These are phyloP conservation scores for Rhodotorula sp. DNA, from an alignment of 1,284 basidiomycete species.

Conservation along the genomic window DNA sequence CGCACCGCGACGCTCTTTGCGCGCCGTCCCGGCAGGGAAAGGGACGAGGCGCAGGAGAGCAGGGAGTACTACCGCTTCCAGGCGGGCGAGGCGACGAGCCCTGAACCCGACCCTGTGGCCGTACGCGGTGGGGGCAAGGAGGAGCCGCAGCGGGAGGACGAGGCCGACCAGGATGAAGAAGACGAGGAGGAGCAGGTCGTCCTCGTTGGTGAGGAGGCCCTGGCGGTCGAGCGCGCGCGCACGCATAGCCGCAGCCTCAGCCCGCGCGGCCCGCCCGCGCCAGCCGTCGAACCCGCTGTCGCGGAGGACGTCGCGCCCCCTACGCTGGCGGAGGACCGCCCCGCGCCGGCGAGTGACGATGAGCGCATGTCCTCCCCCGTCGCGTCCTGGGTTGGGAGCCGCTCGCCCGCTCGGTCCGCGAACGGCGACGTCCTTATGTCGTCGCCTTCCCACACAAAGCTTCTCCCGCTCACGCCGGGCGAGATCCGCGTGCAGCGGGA, in stretches of 20 bases:
- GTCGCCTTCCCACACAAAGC: constrained; percentile 3
- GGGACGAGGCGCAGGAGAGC: constrained; percentile 14
- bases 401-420: constrained; percentile 4
- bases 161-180: constrained; percentile 8
- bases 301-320: neutral
- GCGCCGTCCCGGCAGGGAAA: neutral
- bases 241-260: neutral
- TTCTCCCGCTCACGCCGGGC: constrained; percentile 6
- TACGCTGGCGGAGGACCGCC: neutral
- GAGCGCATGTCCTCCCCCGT: constrained; percentile 9
- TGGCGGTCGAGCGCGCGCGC: constrained; percentile 1
- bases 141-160: neutral
- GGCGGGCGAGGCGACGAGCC: constrained; percentile 15
- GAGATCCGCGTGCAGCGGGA: neutral
- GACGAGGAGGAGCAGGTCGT: constrained; percentile 2
- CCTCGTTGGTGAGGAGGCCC: constrained; percentile 2
- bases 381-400: neutral
- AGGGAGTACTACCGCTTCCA: constrained; percentile 16
- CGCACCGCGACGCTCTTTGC: constrained; percentile 17
- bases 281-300: neutral
- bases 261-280: neutral
- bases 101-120: neutral
- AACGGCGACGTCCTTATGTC: constrained; percentile 13
- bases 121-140: neutral
- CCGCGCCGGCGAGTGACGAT: neutral